Conservation (phyloP, 208 protist species). For the Wallacemonas rigidus region DNA sequence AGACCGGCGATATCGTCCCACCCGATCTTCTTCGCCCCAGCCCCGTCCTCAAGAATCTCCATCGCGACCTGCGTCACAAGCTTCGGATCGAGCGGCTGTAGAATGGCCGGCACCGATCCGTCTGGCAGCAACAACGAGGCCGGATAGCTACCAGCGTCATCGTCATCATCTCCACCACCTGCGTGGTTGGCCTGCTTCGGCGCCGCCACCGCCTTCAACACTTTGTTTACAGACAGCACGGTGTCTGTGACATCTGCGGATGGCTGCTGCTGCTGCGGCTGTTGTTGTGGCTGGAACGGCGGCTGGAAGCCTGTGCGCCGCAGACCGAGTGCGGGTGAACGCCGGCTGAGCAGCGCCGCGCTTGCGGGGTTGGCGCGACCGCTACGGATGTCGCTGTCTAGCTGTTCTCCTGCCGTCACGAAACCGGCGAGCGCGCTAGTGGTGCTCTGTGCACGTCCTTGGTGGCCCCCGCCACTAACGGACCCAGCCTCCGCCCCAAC, state of each 20-base stretch:
- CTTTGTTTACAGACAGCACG: constrained; percentile 24
- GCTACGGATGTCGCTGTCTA: constrained; percentile 45
- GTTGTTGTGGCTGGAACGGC: constrained; percentile 55
- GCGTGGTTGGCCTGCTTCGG: constrained; percentile 12
- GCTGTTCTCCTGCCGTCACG: constrained; percentile 62
- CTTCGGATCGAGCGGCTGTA: constrained; percentile 68
- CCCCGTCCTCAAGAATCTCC: constrained; percentile 71
- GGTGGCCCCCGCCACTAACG: neutral
- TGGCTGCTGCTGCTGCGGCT: constrained; percentile 19
- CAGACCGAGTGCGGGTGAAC: constrained; percentile 62
- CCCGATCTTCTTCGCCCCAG: constrained; percentile 43
- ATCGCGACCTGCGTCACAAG: constrained; percentile 71
- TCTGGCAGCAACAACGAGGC: constrained; percentile 66
- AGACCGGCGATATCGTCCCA: constrained; percentile 86
- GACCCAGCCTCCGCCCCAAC: neutral
- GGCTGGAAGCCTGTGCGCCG: constrained; percentile 59
- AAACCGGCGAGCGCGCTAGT: constrained; percentile 36
- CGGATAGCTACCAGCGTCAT: constrained; percentile 46
- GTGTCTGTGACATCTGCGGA: constrained; percentile 6
- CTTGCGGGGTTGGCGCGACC: constrained; percentile 39
- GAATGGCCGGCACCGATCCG: constrained; percentile 62
- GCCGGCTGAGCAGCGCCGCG: constrained; percentile 40
- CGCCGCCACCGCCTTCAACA: constrained; percentile 28
- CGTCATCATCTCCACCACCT: constrained; percentile 23
- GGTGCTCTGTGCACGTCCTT: no score